These are phyloP conservation scores for Colletotrichum acutatum DNA, from an alignment of 2,329 filamentous ascomycete genomes.

Conservation along the genomic window DNA sequence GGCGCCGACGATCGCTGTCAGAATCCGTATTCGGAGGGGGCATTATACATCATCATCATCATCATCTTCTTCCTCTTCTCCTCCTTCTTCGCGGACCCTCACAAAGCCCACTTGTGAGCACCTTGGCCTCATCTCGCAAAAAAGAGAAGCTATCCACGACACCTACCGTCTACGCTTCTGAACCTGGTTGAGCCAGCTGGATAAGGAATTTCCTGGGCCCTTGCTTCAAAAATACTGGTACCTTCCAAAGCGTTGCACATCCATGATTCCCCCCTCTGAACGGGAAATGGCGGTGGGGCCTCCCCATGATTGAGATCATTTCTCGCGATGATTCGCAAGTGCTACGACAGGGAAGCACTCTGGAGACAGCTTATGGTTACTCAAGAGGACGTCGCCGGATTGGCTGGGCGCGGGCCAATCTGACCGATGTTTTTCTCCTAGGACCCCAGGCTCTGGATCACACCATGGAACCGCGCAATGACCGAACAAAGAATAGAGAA, in stretches of 20 bases:
- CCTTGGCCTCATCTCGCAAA: conserved; percentile 23
- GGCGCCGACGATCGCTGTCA: conserved; percentile 6
- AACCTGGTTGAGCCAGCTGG: background rate
- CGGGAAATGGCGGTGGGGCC: conserved; percentile 31
- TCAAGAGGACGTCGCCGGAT: conserved; percentile 8
- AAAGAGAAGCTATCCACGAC: conserved; percentile 3
- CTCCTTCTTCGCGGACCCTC: background rate
- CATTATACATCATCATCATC: conserved; percentile 11
- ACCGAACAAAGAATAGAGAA: conserved; percentile 10
- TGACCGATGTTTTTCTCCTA: conserved; percentile 10
- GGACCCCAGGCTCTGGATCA: background rate
- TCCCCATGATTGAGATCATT: conserved; percentile 30
- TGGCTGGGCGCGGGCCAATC: conserved; percentile 9
- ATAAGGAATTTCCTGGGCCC: background rate
- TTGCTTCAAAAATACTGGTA: background rate
- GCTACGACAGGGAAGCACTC: conserved; percentile 16
- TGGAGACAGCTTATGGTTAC: conserved; percentile 1
- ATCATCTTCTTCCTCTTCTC: no score
- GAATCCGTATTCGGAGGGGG: background rate
- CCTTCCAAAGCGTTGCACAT: conserved; percentile 4
- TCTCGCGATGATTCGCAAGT: conserved; percentile 20
- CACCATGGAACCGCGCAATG: conserved; percentile 29
- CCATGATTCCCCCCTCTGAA: background rate
- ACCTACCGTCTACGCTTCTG: background rate
- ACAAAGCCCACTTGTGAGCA: conserved; percentile 12